Evolutionary conservation across 1,284 basidiomycete species (phyloP), one percentile per base, ranked within the genome.

Genomic region (Tausonia pullulans): DNA sequence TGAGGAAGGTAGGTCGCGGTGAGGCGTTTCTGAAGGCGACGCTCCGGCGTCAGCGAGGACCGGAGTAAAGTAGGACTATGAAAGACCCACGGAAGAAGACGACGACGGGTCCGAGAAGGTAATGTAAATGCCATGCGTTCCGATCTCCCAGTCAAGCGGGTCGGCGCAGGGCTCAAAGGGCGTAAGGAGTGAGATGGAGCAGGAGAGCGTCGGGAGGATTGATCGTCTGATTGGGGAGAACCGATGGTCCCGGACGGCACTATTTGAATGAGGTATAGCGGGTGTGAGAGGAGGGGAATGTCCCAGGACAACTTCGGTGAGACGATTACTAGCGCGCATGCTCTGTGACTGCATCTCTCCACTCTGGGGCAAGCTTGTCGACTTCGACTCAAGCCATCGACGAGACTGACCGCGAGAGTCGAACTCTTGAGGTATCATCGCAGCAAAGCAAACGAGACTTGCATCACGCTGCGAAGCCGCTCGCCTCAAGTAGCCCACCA

Each of bases 1-100:
- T 98, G 87, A 3, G 95, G 95, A n/a, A 98, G 81, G 75, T 96
- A 98, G 0, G 90, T 95, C 3, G 94, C 94, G 3, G 84, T 84
- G 69, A 96, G 85, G 3, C 80, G 79, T 64, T 83, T 82, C 71
- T 77, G 56, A 11, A 40, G 46, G 14, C 3, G 16, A 50, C 27
- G 2, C 27, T 27, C 27, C 27, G 27, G 27, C 27, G 27, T 27
- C 27, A n/a, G 54, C 5, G 13, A 39, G 16, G 44, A 11, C 27
- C 2, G 41, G 44, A 40, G 46, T 4, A 46, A 53, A 44, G 45
- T 40, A 10, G 39, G 6, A 43, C 6, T 41, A 43, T 5, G 45
- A 4, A 45, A 9, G 51, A 43, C 63, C 39, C 40, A 64, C 63
- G 8, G 54, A 9, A 27, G 27, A 27, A 27, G 27, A 27, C 16